Base-by-base conservation (phyloP, 2,329 filamentous ascomycete genomes). In the Byssothecium circinans region DNA sequence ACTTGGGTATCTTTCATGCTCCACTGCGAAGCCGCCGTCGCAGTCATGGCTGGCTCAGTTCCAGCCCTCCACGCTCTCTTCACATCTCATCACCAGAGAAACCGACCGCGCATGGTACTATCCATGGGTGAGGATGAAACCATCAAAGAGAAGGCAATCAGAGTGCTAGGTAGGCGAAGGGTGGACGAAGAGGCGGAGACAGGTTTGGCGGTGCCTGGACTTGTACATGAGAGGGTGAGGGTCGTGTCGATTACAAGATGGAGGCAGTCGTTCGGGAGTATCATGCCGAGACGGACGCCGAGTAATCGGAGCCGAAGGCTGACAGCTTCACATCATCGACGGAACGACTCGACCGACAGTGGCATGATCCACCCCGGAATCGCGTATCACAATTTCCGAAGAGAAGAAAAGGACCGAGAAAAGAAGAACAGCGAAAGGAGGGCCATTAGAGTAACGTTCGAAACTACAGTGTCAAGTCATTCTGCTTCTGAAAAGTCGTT, bases 1-100 rank as follows among this genome's bases (percentile, higher is more conserved):
- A 45, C 45, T 1, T 54, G 52, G 52, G 36, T 50, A 27, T 42
- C 38, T 6, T 52, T 54, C 41, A 47, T 50, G 45, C 39, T 54
- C 8, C 52, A 54, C 37, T 52, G 49, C 35, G 52, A 54, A 41
- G 52, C 49, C 10, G 43, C 52, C 4, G 41, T 54, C 12, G 49
- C 52, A 8, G 43, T 54, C 14, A 40, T 54, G 45, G 45, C 52
- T 4, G 52, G 52, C 12, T 52, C 49, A 8, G 35, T 50, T 1
- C 49, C 49, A 1, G 52, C 48, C n/a, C 45, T 54, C 10, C 52
- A 46, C 12, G 52, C 49, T 3, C 41, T 54, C 12, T 49, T 47
- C 17, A 42, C 39, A 4, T 41, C 45, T 1, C 52, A 42, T 14
- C 44, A 46, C 19, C 17, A 29, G 29, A 25, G 36, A 22, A 39